Percentiles rank a stretch among this genome's conserved stretches.
Conservation (phyloP, 768 basidiomycete species). For the Peribolospora baueri region DNA sequence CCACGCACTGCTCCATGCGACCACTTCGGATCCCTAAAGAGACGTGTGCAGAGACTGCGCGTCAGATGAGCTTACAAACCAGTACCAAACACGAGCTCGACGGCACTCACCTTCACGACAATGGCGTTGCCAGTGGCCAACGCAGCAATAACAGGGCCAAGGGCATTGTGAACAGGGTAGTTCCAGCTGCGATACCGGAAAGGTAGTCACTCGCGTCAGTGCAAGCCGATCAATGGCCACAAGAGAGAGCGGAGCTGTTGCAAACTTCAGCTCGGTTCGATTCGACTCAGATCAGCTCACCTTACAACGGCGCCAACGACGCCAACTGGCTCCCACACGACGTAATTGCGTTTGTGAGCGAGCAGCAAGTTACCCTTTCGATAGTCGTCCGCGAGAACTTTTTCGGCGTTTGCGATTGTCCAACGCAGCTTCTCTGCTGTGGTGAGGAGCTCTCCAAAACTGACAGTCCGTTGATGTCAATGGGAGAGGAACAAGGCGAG, state of each 20-base stretch:
- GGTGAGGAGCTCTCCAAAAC: constrained; percentile 81
- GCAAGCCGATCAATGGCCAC: background rate
- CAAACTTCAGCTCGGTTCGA: too few species aligned
- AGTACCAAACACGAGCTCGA: too few species aligned
- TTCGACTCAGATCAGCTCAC: constrained; percentile 29
- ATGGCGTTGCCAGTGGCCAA: constrained; percentile 76
- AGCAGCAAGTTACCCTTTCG: constrained; percentile 32
- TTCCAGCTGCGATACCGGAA: background rate
- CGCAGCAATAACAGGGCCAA: constrained; percentile 76
- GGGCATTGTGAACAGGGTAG: constrained; percentile 41
- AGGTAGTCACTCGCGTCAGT: constrained; percentile 2
- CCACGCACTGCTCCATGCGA: constrained; percentile 57
- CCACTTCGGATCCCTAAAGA: constrained; percentile 22
- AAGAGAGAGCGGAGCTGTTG: background rate
- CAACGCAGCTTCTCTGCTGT: constrained; percentile 86
- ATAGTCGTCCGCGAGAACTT: constrained; percentile 43
- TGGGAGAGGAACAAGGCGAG: background rate
- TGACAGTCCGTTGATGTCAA: constrained; percentile 45
- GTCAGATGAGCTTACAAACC: background rate
- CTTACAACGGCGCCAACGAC: constrained; percentile 81
- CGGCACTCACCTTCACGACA: constrained; percentile 46
- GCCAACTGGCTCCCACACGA: constrained; percentile 63
- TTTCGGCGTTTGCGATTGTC: constrained; percentile 65
- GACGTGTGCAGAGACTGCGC: background rate
- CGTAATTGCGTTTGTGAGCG: constrained; percentile 22